Conservation (phyloP, 257 asterid species). For the Solanum corneliomulleri region DNA sequence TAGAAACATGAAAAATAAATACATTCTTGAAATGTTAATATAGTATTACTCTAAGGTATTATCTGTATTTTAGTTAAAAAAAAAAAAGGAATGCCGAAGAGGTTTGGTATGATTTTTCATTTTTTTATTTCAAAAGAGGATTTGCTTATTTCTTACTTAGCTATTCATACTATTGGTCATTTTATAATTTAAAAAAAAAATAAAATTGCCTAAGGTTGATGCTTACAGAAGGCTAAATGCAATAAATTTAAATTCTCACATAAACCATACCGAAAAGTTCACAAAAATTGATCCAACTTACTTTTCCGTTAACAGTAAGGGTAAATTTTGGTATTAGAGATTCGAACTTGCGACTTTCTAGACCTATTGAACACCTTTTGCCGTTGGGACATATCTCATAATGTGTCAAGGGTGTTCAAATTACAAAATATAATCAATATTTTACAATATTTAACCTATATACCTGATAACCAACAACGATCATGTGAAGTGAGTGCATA, state of each 20-base stretch:
- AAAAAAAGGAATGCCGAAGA: background rate
- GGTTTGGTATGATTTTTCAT: background rate
- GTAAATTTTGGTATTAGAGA: background rate
- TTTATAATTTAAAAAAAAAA: background rate
- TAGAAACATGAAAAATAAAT: background rate
- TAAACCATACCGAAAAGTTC: background rate
- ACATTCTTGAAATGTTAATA: background rate
- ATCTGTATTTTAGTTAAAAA: background rate
- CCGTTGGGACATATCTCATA: background rate
- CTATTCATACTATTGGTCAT: background rate
- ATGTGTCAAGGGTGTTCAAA: background rate
- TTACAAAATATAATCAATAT: background rate
- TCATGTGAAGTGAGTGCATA: background rate
- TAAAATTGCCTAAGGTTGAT: background rate
- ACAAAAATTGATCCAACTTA: background rate
- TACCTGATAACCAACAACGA: background rate
- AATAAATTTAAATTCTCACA: background rate
- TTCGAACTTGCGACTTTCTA: background rate
- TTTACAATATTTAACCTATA: background rate
- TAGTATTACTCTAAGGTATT: background rate
- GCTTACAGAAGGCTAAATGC: background rate
- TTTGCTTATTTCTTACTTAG: background rate
- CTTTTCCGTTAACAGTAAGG: background rate
- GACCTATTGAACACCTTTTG: background rate
- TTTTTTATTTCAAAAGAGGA: background rate